Evolutionary conservation across 2,329 filamentous ascomycete genomes (phyloP), one percentile per base, ranked within the genome.

Genomic region (Claviceps sp.): DNA sequence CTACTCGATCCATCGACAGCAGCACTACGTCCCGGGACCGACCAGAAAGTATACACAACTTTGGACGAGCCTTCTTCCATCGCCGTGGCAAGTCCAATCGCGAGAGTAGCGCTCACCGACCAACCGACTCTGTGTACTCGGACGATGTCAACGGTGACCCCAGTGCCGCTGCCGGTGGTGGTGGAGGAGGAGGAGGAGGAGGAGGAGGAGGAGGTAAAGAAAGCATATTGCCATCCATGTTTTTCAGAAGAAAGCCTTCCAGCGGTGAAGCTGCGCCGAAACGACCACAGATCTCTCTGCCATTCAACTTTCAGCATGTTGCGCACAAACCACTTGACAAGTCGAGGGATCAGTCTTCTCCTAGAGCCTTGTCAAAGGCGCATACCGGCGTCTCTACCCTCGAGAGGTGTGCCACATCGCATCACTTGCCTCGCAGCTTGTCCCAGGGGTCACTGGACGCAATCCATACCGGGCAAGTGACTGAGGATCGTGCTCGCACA

Each of bases 271-370:
- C 59, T 47, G 49, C 57, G 50, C 57, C 63, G 50, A 74, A 65
- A 59, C 74, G 70, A 55, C 60, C 74, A 48, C 72, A 75, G 51
- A 84, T 84, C 51, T 84, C 81, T 1, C 75, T 70, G 1, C 81
- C 81, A 2, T 84, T 81, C 65, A 82, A 84, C 67, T 84, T 84
- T 55, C 79, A 83, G 60, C 81, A 84, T 63, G 71, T 84, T 37
- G 74, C 76, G 4, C 79, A 83, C 61, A 79, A 75, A 13, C 68
- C 72, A 13, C 74, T 73, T 47, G 73, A 80, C 34, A 68, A 74
- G 48, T 54, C 74, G 3, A 64, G 71, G 4, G 67, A 67, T 52
- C 55, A 72, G 6, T 66, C 20, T 1, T 24, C 1, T 8, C 16
- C 34, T 20, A 3, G 37, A 24, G 46, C 14, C 2, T 30, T 18